A percentile compares a stretch with the other conserved stretches of the same genome.
Evolutionary conservation across 352 stramenopile genomes (phyloP).

Genomic region (Globisporangium polare): DNA sequence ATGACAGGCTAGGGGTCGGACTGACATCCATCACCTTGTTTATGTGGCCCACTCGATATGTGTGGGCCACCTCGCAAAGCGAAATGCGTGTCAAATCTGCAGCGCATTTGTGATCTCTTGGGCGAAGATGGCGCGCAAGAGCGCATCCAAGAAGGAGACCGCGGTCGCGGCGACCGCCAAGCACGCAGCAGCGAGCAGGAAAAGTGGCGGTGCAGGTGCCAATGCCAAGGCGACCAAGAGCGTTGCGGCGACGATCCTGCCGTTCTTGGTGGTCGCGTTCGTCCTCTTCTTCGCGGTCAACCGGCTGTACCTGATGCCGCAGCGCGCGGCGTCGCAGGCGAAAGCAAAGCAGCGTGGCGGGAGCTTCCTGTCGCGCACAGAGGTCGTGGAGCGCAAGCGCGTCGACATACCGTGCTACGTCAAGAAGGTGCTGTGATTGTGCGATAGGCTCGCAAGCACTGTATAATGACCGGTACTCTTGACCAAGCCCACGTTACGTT

Average conservation of each 20-base stretch:
- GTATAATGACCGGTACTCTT: too few species aligned
- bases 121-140: slow-evolving; percentile 18
- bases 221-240: slow-evolving; percentile 5
- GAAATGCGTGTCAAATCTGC: neutral
- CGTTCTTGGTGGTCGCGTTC: slow-evolving; percentile 11
- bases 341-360: neutral
- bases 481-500: too few species aligned
- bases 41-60: neutral
- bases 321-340: neutral
- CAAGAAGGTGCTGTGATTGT: too few species aligned
- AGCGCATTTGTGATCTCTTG: neutral
- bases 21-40: neutral
- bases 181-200: neutral
- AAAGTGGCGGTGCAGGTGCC: neutral
- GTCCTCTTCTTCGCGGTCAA: slow-evolving; percentile 9
- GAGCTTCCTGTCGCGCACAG: slow-evolving; percentile 21
- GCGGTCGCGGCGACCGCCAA: neutral
- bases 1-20: neutral
- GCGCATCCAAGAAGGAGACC: slow-evolving; percentile 9
- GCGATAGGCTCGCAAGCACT: too few species aligned
- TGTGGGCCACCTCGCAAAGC: neutral
- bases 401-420: slow-evolving; percentile 49
- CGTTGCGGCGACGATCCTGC: slow-evolving; percentile 2
- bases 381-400: slow-evolving; percentile 38
- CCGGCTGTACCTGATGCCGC: slow-evolving; percentile 12